These are phyloP conservation scores for Detonula confervacea DNA, from an alignment of 352 stramenopile genomes.

Conservation along the genomic window DNA sequence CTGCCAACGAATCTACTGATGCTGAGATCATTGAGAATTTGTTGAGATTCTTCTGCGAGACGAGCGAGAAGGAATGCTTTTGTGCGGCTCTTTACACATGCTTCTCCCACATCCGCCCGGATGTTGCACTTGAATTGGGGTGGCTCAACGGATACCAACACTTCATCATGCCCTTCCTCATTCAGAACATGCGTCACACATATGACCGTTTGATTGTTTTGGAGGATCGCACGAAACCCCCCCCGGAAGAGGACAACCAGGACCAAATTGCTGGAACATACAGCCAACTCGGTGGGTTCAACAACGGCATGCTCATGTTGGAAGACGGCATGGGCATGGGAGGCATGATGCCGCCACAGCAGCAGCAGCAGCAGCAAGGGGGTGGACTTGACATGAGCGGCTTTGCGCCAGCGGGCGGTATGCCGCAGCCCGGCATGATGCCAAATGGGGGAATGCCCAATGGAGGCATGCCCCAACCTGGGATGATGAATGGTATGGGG, in stretches of 20 bases:
- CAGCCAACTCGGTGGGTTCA: slow-evolving; percentile 74
- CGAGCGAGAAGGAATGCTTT: slow-evolving; percentile 99
- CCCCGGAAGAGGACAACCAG: slow-evolving; percentile 75
- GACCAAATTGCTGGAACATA: slow-evolving; percentile 81
- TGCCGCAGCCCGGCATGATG: slow-evolving; percentile 43
- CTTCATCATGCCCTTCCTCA: slow-evolving; percentile 99
- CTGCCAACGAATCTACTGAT: slow-evolving; percentile 95
- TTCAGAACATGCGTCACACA: slow-evolving; percentile 98
- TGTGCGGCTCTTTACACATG: slow-evolving; percentile 98
- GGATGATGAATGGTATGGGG: no score
- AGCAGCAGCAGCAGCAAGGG: neutral
- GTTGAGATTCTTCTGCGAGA: slow-evolving; percentile 98
- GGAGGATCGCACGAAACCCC: slow-evolving; percentile 84
- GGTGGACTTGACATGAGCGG: slow-evolving; percentile 81
- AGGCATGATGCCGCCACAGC: slow-evolving; percentile 53
- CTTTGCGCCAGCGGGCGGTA: slow-evolving; percentile 55
- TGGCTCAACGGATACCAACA: slow-evolving; percentile 99
- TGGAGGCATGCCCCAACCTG: slow-evolving; percentile 70
- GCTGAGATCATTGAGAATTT: slow-evolving; percentile 96
- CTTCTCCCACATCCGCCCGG: slow-evolving; percentile 98
- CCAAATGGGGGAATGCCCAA: slow-evolving; percentile 50
- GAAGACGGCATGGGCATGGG: slow-evolving; percentile 67
- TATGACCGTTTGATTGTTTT: slow-evolving; percentile 94
- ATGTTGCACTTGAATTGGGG: slow-evolving; percentile 97
- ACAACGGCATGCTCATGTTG: slow-evolving; percentile 81